Base-by-base conservation (phyloP, 2,329 filamentous ascomycete species). In the Bipolaris sorokiniana region DNA sequence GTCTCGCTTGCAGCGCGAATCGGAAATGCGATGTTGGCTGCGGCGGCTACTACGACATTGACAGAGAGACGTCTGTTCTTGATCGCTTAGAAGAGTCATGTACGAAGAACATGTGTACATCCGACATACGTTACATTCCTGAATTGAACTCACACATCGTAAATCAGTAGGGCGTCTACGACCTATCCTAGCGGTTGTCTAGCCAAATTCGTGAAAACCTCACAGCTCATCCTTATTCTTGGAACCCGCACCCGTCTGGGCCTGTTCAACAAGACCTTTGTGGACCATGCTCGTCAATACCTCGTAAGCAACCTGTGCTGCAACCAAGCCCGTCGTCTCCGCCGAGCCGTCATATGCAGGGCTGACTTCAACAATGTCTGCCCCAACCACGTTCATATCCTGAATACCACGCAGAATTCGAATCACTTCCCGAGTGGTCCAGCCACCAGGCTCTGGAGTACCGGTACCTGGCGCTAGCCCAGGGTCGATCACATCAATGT, bases 361-460 rank as follows among this genome's bases (percentile, higher is more conserved):
- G 41, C 89, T 87, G 7, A 96, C 91, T 81, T 97, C 93, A 5
- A 97, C 93, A 47, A 97, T 86, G 77, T 97, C 93, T 0, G 92
- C 93, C 1, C 92, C 93, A 3, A 97, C 90, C 3, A 97, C 79
- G 71, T 97, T 96, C 73, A 97, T 75, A 0, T 82, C 85, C 79
- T 97, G 92, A 40, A 97, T 84, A 0, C 91, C 92, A 31, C 92
- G 82, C 72, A 97, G 77, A 56, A 97, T 91, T 11, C 90, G 82
- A 62, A 96, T 94, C 66, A 97, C 81, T 80, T 97, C 93, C 49
- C 92, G 82, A 18, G 90, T 96, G 5, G 91, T 95, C 92, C 92
- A 97, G 36, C 92, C 92, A 55, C 93, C 92, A 0, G 92, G 90
- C 79, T 96, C 92, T 0, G 92, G 92, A 0, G 92, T 97, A 1